phyloP scores from a whole-genome alignment of 1,284 basidiomycete species.

The Ceratobasidium sp. region DNA sequence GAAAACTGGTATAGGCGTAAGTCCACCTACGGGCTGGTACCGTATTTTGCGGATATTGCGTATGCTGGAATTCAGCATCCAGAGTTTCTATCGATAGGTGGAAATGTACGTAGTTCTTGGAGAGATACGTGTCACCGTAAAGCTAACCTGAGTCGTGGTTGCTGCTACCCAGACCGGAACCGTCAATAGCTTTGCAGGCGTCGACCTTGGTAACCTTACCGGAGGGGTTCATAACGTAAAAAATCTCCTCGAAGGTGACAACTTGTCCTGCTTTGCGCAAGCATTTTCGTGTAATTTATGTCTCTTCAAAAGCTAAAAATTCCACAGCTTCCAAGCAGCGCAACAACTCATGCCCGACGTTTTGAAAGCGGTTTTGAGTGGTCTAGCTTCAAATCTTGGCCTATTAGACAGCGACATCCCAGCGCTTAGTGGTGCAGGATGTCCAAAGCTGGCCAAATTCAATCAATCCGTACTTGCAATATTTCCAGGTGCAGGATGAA shows the following conservation, averaged over 20 bases:
- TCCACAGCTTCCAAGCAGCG: too few species aligned
- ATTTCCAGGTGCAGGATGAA: too few species aligned
- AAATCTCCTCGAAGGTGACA: not conserved
- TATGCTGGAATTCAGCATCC: slow-evolving; percentile 16
- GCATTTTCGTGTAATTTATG: too few species aligned
- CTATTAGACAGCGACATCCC: too few species aligned
- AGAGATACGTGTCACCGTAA: not conserved
- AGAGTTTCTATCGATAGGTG: slow-evolving; percentile 18
- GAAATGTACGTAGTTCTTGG: slow-evolving; percentile 23
- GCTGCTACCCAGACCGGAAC: not conserved
- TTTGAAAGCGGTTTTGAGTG: too few species aligned
- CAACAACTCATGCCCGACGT: too few species aligned
- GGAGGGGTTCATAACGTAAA: slow-evolving; percentile 8
- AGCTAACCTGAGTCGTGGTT: not conserved
- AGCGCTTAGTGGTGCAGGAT: too few species aligned
- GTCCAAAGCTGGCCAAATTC: too few species aligned
- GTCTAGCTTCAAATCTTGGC: too few species aligned
- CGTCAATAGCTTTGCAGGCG: slow-evolving; percentile 18
- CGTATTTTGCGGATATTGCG: slow-evolving; percentile 22
- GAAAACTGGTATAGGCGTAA: slow-evolving; percentile 49
- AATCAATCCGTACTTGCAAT: too few species aligned
- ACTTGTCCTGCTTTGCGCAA: slow-evolving; percentile 10
- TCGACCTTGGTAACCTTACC: not conserved
- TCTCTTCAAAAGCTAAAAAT: too few species aligned
- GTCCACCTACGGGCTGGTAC: slow-evolving; percentile 42